Base-by-base conservation (phyloP, 345 rosid genomes). In the Linum usitatissimum region DNA sequence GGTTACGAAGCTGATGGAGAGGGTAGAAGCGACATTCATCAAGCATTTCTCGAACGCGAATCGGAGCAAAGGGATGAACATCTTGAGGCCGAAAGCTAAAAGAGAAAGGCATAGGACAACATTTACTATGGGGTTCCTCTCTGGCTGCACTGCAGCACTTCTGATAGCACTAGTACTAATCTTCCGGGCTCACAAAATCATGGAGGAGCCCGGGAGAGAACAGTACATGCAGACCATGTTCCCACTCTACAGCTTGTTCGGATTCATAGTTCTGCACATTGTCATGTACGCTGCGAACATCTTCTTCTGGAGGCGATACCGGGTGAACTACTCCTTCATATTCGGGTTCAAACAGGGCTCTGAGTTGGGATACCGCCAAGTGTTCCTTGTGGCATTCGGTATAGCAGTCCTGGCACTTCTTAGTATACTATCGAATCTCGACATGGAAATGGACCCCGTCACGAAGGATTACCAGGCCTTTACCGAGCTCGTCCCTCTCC, bases 41-140 rank as follows among this genome's bases (percentile, higher is more conserved):
- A 87, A 85, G 74, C 97, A 90, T 73, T 90, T 90, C 48, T 73
- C 90, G 0, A 84, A 85, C 60, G 92, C 90, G 62, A 90, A 87
- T 65, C 86, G 72, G 57, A 69, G 83, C 17, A 84, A 81, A 67
- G 97, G 83, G 58, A 83, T 87, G 92, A 67, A 66, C 49, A 59
- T 38, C 51, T 71, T 90, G 55, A 82, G 88, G 70, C 87, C 84
- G 18, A 78, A 76, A 72, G 55, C 70, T 34, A 85, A 59, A 57
- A 85, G 73, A 58, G 95, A 85, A 59, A 82, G 66, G 64, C 97
- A 90, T 28, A 82, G 83, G 59, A 62, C 73, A 64, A 81, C 97
- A 40, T 90, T 87, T 75, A 64, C 77, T 55, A 62, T 77, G 21
- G 97, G 97, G 85, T 73, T 74, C 66, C 81, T 85, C 45, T 73